phyloP scores from a whole-genome alignment of 2,329 filamentous ascomycete genomes.

The Epichloe hybrida region DNA sequence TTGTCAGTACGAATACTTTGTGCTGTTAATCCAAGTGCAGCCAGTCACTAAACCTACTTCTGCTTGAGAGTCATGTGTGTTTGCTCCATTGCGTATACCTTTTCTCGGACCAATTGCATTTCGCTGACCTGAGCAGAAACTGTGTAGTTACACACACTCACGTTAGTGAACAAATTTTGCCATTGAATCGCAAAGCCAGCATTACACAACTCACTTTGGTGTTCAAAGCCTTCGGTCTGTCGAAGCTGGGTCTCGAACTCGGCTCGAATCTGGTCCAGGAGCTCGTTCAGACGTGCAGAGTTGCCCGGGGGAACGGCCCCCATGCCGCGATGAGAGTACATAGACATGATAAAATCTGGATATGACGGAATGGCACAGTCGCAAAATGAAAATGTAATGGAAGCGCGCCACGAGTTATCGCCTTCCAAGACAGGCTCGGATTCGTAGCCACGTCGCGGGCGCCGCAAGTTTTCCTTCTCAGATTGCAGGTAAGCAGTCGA shows the following conservation, averaged over 20 bases:
- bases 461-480: background rate
- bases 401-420: background rate
- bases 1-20: conserved; percentile 4
- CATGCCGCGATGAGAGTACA: conserved; percentile 88
- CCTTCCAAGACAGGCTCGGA: background rate
- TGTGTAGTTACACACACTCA: conserved; percentile 23
- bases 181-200: background rate
- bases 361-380: background rate
- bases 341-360: conserved; percentile 38
- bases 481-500: background rate
- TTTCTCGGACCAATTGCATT: conserved; percentile 86
- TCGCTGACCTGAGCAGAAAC: conserved; percentile 86
- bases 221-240: conserved; percentile 76
- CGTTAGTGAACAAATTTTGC: background rate
- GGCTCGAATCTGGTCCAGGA: conserved; percentile 77
- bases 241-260: conserved; percentile 83
- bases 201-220: conserved; percentile 60
- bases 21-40: conserved; percentile 2
- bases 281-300: conserved; percentile 65
- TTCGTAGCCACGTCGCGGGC: background rate
- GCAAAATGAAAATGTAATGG: background rate
- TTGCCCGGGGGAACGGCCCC: conserved; percentile 48
- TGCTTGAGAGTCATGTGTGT: conserved; percentile 76
- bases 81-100: conserved; percentile 88
- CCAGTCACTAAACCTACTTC: conserved; percentile 49